These are phyloP conservation scores for Brassica nigra DNA, from an alignment of 345 rosid species.

Conservation along the genomic window DNA sequence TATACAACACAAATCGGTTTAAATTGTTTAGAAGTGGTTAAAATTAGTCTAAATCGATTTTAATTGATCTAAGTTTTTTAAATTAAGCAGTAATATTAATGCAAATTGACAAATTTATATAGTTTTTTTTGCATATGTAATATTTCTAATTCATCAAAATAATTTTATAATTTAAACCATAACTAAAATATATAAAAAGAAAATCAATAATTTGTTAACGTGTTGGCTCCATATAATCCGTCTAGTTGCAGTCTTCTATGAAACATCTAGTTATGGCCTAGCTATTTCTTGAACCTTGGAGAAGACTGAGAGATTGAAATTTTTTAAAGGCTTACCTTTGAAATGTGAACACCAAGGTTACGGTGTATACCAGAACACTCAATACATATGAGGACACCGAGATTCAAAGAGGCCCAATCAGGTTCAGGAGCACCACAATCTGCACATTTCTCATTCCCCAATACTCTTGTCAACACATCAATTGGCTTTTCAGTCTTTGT, in stretches of 20 bases:
- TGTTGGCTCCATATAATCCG: too few species aligned
- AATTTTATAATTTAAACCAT: not conserved
- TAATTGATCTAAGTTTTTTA: too few species aligned
- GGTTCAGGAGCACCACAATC: conserved; percentile 83
- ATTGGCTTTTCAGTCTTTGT: conserved; percentile 60
- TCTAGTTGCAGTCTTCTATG: too few species aligned
- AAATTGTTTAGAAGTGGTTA: too few species aligned
- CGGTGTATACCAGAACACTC: conserved; percentile 85
- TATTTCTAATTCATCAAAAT: too few species aligned
- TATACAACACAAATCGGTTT: not conserved
- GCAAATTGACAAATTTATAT: too few species aligned
- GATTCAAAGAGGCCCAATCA: conserved; percentile 86
- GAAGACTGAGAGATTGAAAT: not conserved
- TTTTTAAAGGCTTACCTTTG: conserved; percentile 52
- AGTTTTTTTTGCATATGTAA: not conserved
- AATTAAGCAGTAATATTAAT: too few species aligned
- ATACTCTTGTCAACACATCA: conserved; percentile 59
- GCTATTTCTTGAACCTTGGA: not conserved
- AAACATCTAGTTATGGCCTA: not conserved
- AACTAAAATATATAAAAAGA: too few species aligned
- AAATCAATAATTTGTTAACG: not conserved
- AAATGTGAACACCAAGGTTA: conserved; percentile 80
- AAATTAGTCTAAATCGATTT: not conserved
- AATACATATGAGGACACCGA: conserved; percentile 76
- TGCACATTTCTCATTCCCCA: conserved; percentile 75